phyloP scores from a whole-genome alignment of 1,284 basidiomycete genomes.

The Cryptococcus sp. region DNA sequence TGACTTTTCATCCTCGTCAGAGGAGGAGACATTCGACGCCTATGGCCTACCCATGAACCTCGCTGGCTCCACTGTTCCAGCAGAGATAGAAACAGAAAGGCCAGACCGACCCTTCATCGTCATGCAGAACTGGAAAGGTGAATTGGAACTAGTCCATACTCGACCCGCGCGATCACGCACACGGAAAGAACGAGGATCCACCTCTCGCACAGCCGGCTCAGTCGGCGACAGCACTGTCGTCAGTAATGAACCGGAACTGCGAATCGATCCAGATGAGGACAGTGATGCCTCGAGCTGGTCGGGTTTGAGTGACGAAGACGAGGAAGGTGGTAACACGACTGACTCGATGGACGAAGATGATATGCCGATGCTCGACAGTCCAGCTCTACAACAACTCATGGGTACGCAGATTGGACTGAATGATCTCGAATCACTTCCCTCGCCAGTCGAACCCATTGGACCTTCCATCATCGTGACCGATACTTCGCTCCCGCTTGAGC shows the following conservation, averaged over 20 bases:
- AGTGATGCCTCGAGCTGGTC: conserved; percentile 31
- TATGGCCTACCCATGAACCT: conserved; percentile 36
- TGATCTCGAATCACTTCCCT: background rate
- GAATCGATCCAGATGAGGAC: conserved; percentile 40
- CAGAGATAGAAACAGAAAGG: conserved; percentile 2
- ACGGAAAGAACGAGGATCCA: conserved; percentile 17
- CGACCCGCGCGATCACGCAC: conserved; percentile 26
- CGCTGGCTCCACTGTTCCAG: conserved; percentile 9
- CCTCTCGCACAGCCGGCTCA: conserved; percentile 28
- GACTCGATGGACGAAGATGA: conserved; percentile 47
- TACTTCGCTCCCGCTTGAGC: conserved; percentile 4
- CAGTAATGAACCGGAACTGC: conserved; percentile 30
- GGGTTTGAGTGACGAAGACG: conserved; percentile 33
- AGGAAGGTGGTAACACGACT: conserved; percentile 39
- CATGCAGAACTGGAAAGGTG: conserved; percentile 47
- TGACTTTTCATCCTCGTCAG: conserved; percentile 22
- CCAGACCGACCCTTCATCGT: conserved; percentile 29
- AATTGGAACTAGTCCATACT: conserved; percentile 43
- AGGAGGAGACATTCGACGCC: conserved; percentile 36
- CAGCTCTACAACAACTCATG: conserved; percentile 38
- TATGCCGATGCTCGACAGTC: conserved; percentile 44
- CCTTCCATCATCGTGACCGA: conserved; percentile 28
- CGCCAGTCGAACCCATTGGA: background rate
- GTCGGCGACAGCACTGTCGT: conserved; percentile 32
- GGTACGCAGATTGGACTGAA: conserved; percentile 19